Evolutionary conservation across 306 rosid genomes (phyloP).

Genomic region (Cyclanthera cordifolia): DNA sequence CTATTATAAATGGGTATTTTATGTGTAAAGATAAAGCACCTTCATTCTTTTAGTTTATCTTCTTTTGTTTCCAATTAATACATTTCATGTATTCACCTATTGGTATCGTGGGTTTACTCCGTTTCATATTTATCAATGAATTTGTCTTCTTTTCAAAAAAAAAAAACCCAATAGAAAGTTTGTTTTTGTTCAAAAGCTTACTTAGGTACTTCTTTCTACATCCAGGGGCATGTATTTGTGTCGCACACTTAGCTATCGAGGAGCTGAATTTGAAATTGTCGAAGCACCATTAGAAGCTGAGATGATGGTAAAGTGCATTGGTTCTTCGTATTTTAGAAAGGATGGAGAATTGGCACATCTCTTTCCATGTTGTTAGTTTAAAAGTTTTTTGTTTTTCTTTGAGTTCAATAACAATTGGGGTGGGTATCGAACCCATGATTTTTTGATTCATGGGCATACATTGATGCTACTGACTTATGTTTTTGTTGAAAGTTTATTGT

Average conservation of each 20-base stretch:
- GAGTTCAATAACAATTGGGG: too few species aligned
- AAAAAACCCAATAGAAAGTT: not conserved
- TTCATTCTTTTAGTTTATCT: too few species aligned
- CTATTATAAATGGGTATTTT: too few species aligned
- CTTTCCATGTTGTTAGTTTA: not conserved
- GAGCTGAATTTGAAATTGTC: constrained; percentile 79
- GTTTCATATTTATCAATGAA: too few species aligned
- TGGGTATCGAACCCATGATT: too few species aligned
- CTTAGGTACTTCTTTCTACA: constrained; percentile 12
- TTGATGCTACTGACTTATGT: too few species aligned
- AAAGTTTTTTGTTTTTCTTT: not conserved
- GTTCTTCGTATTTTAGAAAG: constrained; percentile 9
- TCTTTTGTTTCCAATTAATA: too few species aligned
- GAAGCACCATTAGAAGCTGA: constrained; percentile 82
- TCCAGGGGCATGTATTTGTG: constrained; percentile 96
- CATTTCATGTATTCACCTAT: too few species aligned
- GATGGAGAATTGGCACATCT: not conserved
- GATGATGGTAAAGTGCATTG: constrained; percentile 64
- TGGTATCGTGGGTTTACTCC: too few species aligned
- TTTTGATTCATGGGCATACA: too few species aligned
- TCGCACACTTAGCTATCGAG: constrained; percentile 89
- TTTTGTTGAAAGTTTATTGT: not conserved
- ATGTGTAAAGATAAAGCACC: too few species aligned
- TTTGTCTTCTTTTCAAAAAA: too few species aligned
- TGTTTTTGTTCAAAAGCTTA: not conserved